Conservation (phyloP, 202 grass and related monocot genomes). For the Setaria italica region DNA sequence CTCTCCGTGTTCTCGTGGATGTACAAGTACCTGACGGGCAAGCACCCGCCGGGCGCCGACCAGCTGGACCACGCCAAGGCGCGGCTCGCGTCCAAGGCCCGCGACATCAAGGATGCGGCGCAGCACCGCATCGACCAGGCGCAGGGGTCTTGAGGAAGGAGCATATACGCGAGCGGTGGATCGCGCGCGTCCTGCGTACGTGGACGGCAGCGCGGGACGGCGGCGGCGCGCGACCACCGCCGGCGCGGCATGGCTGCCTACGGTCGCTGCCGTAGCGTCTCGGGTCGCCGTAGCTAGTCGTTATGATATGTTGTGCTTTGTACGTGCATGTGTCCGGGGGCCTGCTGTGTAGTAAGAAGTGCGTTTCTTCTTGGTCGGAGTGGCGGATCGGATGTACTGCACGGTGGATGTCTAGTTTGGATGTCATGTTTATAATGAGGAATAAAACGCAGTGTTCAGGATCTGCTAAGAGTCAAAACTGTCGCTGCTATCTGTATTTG, state of each 20-base stretch:
- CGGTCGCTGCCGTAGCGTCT: not conserved
- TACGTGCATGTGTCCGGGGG: not conserved
- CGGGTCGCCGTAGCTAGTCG: not conserved
- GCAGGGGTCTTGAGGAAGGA: conserved; percentile 21
- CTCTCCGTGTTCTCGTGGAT: conserved; percentile 94
- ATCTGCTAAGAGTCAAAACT: too few relatives aligned
- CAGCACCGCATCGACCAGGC: conserved; percentile 70
- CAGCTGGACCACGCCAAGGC: conserved; percentile 81
- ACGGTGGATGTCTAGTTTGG: conserved; percentile 29
- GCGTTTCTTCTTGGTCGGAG: conserved; percentile 12
- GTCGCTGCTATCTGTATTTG: too few relatives aligned
- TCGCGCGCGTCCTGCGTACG: not conserved
- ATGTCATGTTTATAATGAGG: conserved; percentile 32
- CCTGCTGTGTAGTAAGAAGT: conserved; percentile 31
- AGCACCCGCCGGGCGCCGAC: conserved; percentile 83
- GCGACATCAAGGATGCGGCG: conserved; percentile 76
- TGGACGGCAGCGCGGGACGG: not conserved
- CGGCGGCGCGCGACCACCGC: conserved; percentile 11
- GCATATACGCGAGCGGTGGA: not conserved
- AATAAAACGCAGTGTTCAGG: conserved; percentile 44
- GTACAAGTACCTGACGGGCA: conserved; percentile 94
- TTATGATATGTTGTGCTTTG: not conserved
- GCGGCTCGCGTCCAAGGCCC: conserved; percentile 71
- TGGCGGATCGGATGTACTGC: not conserved
- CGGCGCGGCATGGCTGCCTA: not conserved